Conservation (phyloP, 805 yeast species). For the Metschnikowia baotianmanensis region DNA sequence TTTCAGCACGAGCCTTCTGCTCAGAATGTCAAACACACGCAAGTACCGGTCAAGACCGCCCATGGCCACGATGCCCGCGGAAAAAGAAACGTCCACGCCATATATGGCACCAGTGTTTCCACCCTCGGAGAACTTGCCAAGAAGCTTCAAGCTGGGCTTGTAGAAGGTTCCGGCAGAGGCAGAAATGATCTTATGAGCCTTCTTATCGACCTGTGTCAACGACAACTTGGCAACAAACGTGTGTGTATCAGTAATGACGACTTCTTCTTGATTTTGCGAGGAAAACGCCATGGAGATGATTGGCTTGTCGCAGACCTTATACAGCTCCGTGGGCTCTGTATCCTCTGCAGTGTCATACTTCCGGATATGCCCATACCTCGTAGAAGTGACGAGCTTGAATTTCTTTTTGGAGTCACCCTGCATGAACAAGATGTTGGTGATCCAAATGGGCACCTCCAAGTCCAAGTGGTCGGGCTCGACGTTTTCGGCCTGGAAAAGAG, state of each 20-base stretch:
- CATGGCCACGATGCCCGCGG: conserved; percentile 52
- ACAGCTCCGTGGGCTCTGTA: conserved; percentile 61
- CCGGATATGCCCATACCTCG: conserved; percentile 75
- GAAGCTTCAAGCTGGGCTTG: conserved; percentile 47
- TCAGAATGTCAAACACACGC: conserved; percentile 64
- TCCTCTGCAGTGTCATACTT: conserved; percentile 68
- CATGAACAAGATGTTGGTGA: conserved; percentile 54
- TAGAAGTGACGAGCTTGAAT: conserved; percentile 60
- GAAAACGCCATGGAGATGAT: conserved; percentile 42
- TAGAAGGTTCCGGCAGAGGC: conserved; percentile 47
- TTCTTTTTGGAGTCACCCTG: conserved; percentile 32
- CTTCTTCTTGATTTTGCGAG: conserved; percentile 33
- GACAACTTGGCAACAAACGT: conserved; percentile 57
- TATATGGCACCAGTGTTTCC: conserved; percentile 70
- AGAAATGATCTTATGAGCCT: conserved; percentile 35
- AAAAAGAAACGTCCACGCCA: conserved; percentile 47
- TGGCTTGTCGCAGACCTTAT: conserved; percentile 55
- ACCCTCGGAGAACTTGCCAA: conserved; percentile 59
- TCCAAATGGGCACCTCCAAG: conserved; percentile 80
- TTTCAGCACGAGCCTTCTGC: conserved; percentile 63
- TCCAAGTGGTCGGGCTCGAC: conserved; percentile 79
- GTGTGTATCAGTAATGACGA: conserved; percentile 72
- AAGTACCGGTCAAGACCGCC: conserved; percentile 90
- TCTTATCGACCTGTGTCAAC: conserved; percentile 32
- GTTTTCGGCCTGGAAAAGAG: conserved; percentile 70